Percentiles rank a stretch among this genome's conserved stretches.
Conservation (phyloP, 1,284 basidiomycete species). For the Apiotrichum veenhuisii region DNA sequence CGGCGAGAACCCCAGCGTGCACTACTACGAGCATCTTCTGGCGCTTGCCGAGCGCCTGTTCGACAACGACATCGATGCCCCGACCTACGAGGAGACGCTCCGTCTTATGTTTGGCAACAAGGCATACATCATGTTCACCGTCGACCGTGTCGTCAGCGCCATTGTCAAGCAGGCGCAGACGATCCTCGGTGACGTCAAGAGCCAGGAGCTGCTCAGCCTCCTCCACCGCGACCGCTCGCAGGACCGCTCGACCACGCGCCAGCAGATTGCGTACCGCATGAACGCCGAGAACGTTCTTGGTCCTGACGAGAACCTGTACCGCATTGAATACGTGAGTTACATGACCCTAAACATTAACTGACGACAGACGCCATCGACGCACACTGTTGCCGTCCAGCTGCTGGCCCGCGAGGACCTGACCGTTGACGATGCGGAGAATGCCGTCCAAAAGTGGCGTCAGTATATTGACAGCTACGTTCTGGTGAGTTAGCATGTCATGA, state of each 20-base stretch:
- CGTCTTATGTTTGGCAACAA: slow-evolving; percentile 95
- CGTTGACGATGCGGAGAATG: slow-evolving; percentile 76
- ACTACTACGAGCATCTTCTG: slow-evolving; percentile 84
- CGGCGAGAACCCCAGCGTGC: slow-evolving; percentile 54
- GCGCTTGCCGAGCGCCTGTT: slow-evolving; percentile 92
- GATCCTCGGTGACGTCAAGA: slow-evolving; percentile 72
- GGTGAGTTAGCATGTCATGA: slow-evolving; percentile 51
- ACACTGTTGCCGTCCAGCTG: slow-evolving; percentile 75
- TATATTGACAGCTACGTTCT: slow-evolving; percentile 87
- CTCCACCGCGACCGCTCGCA: slow-evolving; percentile 67
- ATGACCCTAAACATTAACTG: slow-evolving; percentile 4
- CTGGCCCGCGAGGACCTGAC: slow-evolving; percentile 85
- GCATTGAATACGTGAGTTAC: slow-evolving; percentile 78
- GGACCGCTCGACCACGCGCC: slow-evolving; percentile 65
- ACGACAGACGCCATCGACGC: slow-evolving; percentile 62
- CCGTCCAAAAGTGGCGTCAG: slow-evolving; percentile 77
- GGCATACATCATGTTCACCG: slow-evolving; percentile 86
- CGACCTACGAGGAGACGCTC: slow-evolving; percentile 89
- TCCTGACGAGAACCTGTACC: slow-evolving; percentile 85
- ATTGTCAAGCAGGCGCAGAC: slow-evolving; percentile 83
- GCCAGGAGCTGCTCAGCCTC: slow-evolving; percentile 75
- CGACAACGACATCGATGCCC: slow-evolving; percentile 84
- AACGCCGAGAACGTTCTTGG: slow-evolving; percentile 78
- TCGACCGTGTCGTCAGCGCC: slow-evolving; percentile 87
- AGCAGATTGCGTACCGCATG: slow-evolving; percentile 78